Conservation (phyloP, 148 eudicot genomes). For the Euryodendron excelsum region DNA sequence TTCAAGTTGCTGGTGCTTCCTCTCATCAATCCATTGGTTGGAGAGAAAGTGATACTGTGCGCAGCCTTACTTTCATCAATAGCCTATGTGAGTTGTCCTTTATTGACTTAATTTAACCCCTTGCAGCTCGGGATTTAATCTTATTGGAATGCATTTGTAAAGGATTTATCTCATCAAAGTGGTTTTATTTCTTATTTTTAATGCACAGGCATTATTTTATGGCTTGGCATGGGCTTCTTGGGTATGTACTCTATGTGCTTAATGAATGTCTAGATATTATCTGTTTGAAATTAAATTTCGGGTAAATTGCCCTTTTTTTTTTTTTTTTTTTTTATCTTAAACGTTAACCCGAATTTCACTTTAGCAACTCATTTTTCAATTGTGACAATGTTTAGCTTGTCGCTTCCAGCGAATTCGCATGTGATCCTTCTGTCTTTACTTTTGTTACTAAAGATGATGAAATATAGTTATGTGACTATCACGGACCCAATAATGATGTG, state of each 20-base stretch:
- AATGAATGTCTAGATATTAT: background rate
- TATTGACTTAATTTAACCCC: background rate
- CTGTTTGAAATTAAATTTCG: background rate
- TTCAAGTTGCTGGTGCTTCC: conserved; percentile 73
- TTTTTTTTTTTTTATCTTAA: too few relatives aligned
- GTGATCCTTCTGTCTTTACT: too few relatives aligned
- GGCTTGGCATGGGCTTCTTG: conserved; percentile 96
- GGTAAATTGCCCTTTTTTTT: too few relatives aligned
- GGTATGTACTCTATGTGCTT: conserved; percentile 47
- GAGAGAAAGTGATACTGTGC: conserved; percentile 72
- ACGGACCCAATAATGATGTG: too few relatives aligned
- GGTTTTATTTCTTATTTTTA: background rate
- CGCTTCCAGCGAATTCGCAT: too few relatives aligned
- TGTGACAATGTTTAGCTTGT: background rate
- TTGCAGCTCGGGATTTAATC: background rate
- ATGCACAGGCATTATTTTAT: conserved; percentile 70
- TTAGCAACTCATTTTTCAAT: background rate
- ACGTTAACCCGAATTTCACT: background rate
- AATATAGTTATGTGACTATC: too few relatives aligned
- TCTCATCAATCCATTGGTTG: conserved; percentile 71
- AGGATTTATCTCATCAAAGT: background rate
- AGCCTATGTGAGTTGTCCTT: conserved; percentile 63
- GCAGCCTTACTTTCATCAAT: conserved; percentile 63
- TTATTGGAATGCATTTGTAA: background rate
- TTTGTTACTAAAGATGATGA: too few relatives aligned